Conservation (phyloP, 2,329 filamentous ascomycete species). For the Botrytis fragariae region DNA sequence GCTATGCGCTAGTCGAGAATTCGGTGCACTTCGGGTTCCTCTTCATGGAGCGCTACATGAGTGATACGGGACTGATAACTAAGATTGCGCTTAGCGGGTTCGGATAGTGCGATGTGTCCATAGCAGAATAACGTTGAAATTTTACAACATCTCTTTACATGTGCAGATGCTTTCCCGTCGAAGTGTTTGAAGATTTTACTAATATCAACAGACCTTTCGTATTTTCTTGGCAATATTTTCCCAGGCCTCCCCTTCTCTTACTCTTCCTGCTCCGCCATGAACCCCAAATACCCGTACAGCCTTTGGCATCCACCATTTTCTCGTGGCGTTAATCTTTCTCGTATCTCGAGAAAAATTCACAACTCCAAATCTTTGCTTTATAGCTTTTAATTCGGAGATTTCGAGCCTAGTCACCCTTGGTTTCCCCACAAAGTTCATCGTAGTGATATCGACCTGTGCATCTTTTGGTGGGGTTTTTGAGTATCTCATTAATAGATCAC, state of each 20-base stretch:
- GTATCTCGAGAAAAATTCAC: slow-evolving; percentile 37
- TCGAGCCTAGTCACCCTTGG: slow-evolving; percentile 36
- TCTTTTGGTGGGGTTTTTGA: slow-evolving; percentile 50
- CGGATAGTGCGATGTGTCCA: neutral
- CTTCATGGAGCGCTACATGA: too few species aligned
- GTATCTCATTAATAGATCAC: slow-evolving; percentile 50
- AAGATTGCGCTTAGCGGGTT: neutral
- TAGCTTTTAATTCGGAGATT: slow-evolving; percentile 32
- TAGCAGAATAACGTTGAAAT: neutral
- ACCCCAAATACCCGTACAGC: slow-evolving; percentile 35
- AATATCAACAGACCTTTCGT: neutral
- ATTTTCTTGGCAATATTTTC: slow-evolving; percentile 29
- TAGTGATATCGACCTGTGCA: slow-evolving; percentile 42
- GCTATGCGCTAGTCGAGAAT: neutral
- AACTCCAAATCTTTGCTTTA: slow-evolving; percentile 34
- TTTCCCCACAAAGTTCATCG: slow-evolving; percentile 43
- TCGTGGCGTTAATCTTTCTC: slow-evolving; percentile 25
- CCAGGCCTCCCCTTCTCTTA: slow-evolving; percentile 34
- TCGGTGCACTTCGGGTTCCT: neutral
- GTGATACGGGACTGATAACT: neutral
- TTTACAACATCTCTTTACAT: neutral
- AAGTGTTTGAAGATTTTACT: neutral
- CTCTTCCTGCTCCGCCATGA: slow-evolving; percentile 28
- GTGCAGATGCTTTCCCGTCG: neutral
- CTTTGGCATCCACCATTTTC: slow-evolving; percentile 36